Evolutionary conservation across 164 flowering plant genomes (phyloP), one percentile per base, ranked within the genome.

Genomic region (Echeveria elegans): DNA sequence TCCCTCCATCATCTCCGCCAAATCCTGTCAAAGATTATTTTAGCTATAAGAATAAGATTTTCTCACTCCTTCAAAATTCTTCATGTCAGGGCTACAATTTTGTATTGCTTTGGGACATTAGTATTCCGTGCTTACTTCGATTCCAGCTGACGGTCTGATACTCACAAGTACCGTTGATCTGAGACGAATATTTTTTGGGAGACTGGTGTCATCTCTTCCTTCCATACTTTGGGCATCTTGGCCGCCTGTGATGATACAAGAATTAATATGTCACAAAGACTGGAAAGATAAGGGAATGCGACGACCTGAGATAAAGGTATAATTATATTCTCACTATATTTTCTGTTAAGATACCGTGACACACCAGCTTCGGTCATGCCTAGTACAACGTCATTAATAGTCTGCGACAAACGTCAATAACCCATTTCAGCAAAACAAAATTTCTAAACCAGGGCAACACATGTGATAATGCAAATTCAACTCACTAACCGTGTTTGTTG

Each of bases 311-410:
- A 5, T 34, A 31, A 26, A 24, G n/a, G n/a, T n/a, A 24, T 8
- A 9, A 3, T 0, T 21, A 53, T 8, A 53, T 28, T 23, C 74
- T 76, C 47, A 79, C 82, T 76, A 21, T 80, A 77, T 73, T 61
- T 72, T 65, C 77, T 69, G 66, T 69, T 66, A 18, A 66, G 62
- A 21, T 66, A 66, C 15, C 62, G 73, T 28, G 77, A 72, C 40
- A 84, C 70, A 18, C 80, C 85, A 10, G 83, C 82, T 45, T 77
- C 50, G 29, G 78, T 74, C 15, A 80, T 71, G 58, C 83, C 83
- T 32, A 76, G 8, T 4, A 74, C 1, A 26, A 79, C 80, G 70
- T 79, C 82, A 15, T 77, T 79, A 29, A 79, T 59, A 4, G 82
- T 77, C 80, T 79, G 43, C 38, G 30, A 31, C 31, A 26, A 36